Base-by-base conservation (phyloP, 768 basidiomycete genomes). In the Auricularia heimuer region DNA sequence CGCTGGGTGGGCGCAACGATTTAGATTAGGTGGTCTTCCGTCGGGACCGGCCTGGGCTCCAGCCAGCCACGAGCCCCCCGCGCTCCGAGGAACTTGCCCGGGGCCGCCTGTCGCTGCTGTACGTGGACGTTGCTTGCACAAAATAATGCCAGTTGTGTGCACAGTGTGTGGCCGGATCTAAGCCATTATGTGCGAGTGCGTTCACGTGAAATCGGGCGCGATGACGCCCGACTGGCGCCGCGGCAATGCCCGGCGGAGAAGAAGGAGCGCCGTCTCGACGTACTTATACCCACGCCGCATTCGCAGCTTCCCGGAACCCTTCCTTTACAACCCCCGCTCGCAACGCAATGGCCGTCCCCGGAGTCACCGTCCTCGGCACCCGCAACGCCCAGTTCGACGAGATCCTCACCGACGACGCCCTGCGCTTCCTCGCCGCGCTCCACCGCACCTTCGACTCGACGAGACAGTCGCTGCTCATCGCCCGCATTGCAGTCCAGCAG, bases 391-490 rank as follows among this genome's bases (percentile, higher is more conserved):
- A 94, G 74, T 60, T 60, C 56, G 74, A 79, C 6, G 82, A 87
- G 71, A 87, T 99, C 73, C 87, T 99, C 74, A 90, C 93, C 12
- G 85, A 89, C 65, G 88, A 82, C 54, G 94, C 94, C 0, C 84
- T 98, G 75, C 76, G 82, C 66, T 98, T 98, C 80, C 85, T 99
- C 72, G 91, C 88, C 34, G 85, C 90, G 42, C 83, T 99, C n/a
- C 97, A 98, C 75, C 80, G 92, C 68, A 96, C 94, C 1, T 98
- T 98, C 76, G 90, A 98, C 71, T 73, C 85, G 4, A 94, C 91
- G 21, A 85, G 97, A 67, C 90, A 91, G 78, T 80, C 79, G 64
- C 85, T 94, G 69, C 86, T 94, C 68, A 80, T 82, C 66, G 88
- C 90, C 4, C 90, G 92, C 64, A 85, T 90, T 71, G 85, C 86